Percentiles rank a stretch among this genome's conserved stretches.
Conservation (phyloP, 805 yeast genomes). For the Saccharomycopsis sp. region DNA sequence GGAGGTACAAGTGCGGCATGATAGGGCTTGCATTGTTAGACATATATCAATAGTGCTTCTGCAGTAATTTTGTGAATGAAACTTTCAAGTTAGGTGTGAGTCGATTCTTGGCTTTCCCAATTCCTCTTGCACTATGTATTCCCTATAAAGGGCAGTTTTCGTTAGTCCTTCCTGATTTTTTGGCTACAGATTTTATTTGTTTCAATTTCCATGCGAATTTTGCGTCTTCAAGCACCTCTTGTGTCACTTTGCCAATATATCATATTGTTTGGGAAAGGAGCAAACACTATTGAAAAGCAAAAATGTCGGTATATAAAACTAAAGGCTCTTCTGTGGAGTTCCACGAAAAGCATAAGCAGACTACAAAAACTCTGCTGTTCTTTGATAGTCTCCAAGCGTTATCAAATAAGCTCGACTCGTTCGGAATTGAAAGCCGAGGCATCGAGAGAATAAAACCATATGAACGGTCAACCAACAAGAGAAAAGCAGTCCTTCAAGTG, state of each 20-base stretch:
- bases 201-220: not conserved
- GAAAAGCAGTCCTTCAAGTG: slow-evolving; percentile 38
- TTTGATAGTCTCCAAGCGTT: slow-evolving; percentile 15
- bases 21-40: not conserved
- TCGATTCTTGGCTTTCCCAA: not conserved
- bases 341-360: not conserved
- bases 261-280: no score
- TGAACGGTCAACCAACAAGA: slow-evolving; percentile 43
- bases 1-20: not conserved
- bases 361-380: not conserved
- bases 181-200: not conserved
- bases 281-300: no score
- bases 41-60: not conserved
- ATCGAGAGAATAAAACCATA: slow-evolving; percentile 67
- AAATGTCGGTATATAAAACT: not conserved
- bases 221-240: no score
- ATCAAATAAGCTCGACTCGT: slow-evolving; percentile 43
- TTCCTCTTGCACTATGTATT: not conserved
- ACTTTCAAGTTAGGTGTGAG: not conserved
- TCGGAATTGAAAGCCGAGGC: slow-evolving; percentile 73
- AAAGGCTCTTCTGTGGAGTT: not conserved
- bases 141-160: not conserved
- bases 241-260: no score
- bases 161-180: not conserved
- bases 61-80: not conserved